Base-by-base conservation (phyloP, 495 filamentous ascomycete species). In the Trichoderma virens region DNA sequence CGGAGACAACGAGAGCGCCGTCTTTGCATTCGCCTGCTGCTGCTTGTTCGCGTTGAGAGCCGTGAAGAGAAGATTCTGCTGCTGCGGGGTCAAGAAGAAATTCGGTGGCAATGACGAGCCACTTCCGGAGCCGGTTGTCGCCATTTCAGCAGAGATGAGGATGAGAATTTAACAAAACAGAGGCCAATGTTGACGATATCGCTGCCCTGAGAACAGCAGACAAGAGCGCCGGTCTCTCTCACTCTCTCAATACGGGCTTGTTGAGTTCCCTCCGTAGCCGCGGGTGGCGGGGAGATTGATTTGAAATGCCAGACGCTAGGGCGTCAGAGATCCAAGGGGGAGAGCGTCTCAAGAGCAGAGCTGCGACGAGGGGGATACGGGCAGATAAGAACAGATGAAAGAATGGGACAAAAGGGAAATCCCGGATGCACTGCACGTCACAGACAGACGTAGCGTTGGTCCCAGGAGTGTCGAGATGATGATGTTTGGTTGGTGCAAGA, bases 51-150 rank as follows among this genome's bases (percentile, higher is more conserved):
- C 95, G 59, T 88, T 87, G 67, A 98, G 85, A 27, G 94, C 93
- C 56, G 91, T 90, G 45, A 92, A 86, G 47, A 98, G 78, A 43
- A 97, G 86, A 71, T 89, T 88, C 76, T 97, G 91, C 74, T 98
- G 91, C 69, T 89, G 86, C 20, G 89, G 87, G 41, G 91, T 91
- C 65, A 97, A 88, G 72, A 80, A 72, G 70, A 81, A 76, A 62
- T 76, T 72, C 61, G 73, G 70, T 45, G 61, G 61, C 61, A 62
- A 30, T 23, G 61, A 45, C 16, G 34, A 38, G 39, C 61, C 61
- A 27, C 18, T 20, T 13, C 35, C 38, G 47, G 61, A 8, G 28
- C 60, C 60, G 60, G 30, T 41, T 31, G 61, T n/a, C 9, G 61
- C 61, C 61, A 62, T 62, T 43, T 38, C 38, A 20, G 28, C 23